Percentiles rank a stretch among this genome's conserved stretches.
Evolutionary conservation across 148 eudicot species (phyloP).

Genomic region (Cornus florida): DNA sequence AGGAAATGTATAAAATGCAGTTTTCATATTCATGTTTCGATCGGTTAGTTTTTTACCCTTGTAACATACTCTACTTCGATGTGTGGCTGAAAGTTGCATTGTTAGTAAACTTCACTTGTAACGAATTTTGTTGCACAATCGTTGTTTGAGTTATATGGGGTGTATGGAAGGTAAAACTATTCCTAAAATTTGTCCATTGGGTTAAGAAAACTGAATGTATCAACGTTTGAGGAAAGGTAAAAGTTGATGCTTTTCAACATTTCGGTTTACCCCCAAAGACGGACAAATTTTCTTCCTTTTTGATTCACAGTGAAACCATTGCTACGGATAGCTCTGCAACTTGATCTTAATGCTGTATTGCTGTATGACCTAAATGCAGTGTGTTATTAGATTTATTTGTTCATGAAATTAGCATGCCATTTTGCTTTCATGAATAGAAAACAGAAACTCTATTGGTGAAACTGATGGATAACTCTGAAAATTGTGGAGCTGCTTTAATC

Average conservation of each 20-base stretch:
- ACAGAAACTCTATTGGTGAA: no score
- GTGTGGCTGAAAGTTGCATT: neutral
- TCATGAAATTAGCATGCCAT: no score
- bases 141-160: neutral
- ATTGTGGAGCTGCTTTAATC: no score
- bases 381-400: no score
- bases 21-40: neutral
- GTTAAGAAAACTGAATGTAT: neutral
- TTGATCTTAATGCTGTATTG: no score
- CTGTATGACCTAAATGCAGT: no score
- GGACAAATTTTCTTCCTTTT: no score
- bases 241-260: neutral
- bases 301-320: no score
- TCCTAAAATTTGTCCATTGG: neutral
- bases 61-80: neutral
- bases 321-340: no score
- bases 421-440: no score
- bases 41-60: neutral
- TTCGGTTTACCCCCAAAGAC: neutral
- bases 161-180: neutral
- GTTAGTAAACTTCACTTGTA: neutral
- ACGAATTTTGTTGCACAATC: neutral
- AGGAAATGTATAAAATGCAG: constrained; percentile 10
- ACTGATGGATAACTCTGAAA: no score
- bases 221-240: neutral